These are phyloP conservation scores for Achlya hypogyna DNA, from an alignment of 352 stramenopile species.

Conservation along the genomic window DNA sequence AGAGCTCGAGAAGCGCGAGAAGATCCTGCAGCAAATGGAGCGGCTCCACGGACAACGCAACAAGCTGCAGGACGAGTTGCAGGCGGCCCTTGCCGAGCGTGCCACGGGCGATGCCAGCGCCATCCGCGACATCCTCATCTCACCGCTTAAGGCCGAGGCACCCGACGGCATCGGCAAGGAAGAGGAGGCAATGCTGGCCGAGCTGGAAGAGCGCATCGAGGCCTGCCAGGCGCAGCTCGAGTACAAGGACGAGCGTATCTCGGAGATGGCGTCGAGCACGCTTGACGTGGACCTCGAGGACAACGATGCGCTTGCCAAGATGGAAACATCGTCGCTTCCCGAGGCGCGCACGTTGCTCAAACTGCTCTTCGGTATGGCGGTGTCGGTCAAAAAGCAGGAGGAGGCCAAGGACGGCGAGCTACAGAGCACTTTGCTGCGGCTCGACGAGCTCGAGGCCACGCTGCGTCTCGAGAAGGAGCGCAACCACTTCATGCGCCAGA, in stretches of 20 bases:
- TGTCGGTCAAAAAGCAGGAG: constrained; percentile 82
- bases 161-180: constrained; percentile 41
- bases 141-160: constrained; percentile 46
- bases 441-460: constrained; percentile 43
- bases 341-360: constrained; percentile 74
- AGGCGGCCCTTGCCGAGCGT: constrained; percentile 46
- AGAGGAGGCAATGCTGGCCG: constrained; percentile 70
- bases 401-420: constrained; percentile 70
- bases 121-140: constrained; percentile 76
- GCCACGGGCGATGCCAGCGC: constrained; percentile 24
- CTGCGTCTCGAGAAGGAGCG: constrained; percentile 60
- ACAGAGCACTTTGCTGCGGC: constrained; percentile 61
- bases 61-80: constrained; percentile 57
- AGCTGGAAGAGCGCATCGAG: constrained; percentile 81
- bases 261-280: constrained; percentile 27
- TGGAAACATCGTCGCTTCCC: constrained; percentile 71
- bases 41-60: constrained; percentile 59
- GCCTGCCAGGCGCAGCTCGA: constrained; percentile 76
- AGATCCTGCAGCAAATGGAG: constrained; percentile 76
- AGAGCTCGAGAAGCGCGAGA: constrained; percentile 40
- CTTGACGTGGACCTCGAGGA: constrained; percentile 48
- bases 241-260: constrained; percentile 86
- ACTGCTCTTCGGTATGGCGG: constrained; percentile 80
- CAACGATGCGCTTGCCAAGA: constrained; percentile 59
- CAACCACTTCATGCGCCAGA: constrained; percentile 61